Evolutionary conservation across 2,329 filamentous ascomycete species (phyloP), one percentile per base, ranked within the genome.

Genomic region (Coniochaeta pulveracea): DNA sequence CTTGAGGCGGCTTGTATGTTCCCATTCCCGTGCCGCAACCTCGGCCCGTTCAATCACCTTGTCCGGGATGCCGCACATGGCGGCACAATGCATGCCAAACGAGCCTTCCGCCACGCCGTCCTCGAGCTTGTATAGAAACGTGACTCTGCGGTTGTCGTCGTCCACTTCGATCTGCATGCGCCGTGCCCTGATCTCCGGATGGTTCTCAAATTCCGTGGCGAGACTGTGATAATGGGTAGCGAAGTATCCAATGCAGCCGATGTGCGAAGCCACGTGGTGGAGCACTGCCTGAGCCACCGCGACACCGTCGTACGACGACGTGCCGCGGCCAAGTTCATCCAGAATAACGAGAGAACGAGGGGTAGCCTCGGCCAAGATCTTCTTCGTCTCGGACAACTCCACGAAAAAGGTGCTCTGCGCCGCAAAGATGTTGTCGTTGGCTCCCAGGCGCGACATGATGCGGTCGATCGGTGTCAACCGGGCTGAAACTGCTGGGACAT

Each of bases 371-470:
- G 85, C 77, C 1, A 98, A 69, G 33, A 98, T 98, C 66, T 96
- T 96, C 64, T 96, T 94, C 0, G 91, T 98, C 55, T 98, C 91
- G 0, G 86, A 88, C 2, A 98, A 65, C 57, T 98, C 91, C 18
- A 98, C 89, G 50, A 98, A 96, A 66, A 98, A 98, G 3, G 91
- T 98, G 10, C 85, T 93, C 56, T 98, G 91, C 0, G 89, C 85
- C 2, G 89, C 91, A 52, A 98, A 96, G 47, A 98, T 98, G 57
- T 96, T 96, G 72, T 98, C 91, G 49, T 96, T 94, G 30, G 91
- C 91, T 8, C 91, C 91, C 0, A 98, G 75, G 28, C 91, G 85
- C 8, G 89, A 96, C 91, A 98, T 98, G 64, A 98, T 96, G 35
- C 91, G 84, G 53, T 98, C 91, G 3, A 93, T 77, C 0, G 91